A percentile compares a stretch with the other conserved stretches of the same genome.
Conservation (phyloP, 768 basidiomycete species). For the Boletus rubroflammeus region DNA sequence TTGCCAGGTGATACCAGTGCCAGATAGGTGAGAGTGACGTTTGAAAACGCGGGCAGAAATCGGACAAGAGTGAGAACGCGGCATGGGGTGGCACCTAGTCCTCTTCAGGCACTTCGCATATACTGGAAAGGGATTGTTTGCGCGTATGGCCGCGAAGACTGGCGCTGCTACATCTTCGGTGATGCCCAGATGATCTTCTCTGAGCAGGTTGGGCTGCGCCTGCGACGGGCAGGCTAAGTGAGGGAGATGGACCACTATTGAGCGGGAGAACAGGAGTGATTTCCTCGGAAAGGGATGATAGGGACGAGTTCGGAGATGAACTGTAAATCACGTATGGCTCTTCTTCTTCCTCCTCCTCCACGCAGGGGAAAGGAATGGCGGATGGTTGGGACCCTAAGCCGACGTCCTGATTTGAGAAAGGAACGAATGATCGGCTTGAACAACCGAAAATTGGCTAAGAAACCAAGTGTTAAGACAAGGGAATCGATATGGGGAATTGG, state of each 20-base stretch:
- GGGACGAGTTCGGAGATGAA: constrained; percentile 30
- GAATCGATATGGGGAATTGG: background rate
- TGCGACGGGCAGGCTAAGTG: constrained; percentile 3
- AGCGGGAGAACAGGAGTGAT: constrained; percentile 25
- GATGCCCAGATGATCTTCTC: constrained; percentile 22
- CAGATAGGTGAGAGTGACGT: background rate
- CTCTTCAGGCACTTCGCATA: constrained; percentile 33
- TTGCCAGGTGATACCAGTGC: constrained; percentile 15
- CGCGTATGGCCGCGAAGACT: constrained; percentile 31
- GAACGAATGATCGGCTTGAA: constrained; percentile 4
- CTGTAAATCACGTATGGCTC: constrained; percentile 34
- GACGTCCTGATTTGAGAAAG: constrained; percentile 10
- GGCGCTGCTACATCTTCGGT: constrained; percentile 30
- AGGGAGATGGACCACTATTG: constrained; percentile 9
- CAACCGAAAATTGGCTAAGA: constrained; percentile 23
- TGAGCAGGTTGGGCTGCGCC: constrained; percentile 11
- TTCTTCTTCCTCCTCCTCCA: constrained; percentile 31
- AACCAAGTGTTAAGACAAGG: background rate
- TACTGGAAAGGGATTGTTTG: constrained; percentile 31
- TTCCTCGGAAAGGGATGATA: constrained; percentile 33
- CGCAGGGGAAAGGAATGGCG: constrained; percentile 23
- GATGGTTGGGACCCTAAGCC: constrained; percentile 9
- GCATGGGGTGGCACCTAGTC: constrained; percentile 14
- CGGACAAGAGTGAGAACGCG: background rate
- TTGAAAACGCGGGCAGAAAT: background rate